Evolutionary conservation across 495 filamentous ascomycete species (phyloP).

Genomic region (Barbatosphaeria neglecta): DNA sequence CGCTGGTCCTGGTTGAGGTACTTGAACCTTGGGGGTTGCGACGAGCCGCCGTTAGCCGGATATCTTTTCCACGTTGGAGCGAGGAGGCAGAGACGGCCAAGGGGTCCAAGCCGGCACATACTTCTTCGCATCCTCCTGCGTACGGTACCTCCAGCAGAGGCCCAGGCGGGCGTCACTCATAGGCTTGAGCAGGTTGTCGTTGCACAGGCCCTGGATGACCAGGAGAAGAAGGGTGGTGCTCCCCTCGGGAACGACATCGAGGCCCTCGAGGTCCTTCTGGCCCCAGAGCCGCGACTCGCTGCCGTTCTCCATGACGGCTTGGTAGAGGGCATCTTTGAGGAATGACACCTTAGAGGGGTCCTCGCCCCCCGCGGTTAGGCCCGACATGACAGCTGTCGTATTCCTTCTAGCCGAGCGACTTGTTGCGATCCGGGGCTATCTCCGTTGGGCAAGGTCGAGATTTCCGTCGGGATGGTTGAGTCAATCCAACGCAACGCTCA

Average conservation of each 20-base stretch:
- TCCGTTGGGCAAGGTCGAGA: too few relatives aligned
- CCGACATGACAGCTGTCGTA: too few relatives aligned
- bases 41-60: not conserved
- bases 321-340: conserved; percentile 22
- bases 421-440: too few relatives aligned
- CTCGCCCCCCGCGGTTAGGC: not conserved
- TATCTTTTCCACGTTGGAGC: too few relatives aligned
- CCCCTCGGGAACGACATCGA: conserved; percentile 48
- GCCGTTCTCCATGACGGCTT: conserved; percentile 17
- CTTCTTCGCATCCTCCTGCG: conserved; percentile 60
- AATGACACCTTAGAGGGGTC: conserved; percentile 9
- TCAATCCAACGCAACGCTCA: too few relatives aligned
- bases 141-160: conserved; percentile 55
- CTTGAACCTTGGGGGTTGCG: conserved; percentile 43
- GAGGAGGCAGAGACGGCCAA: not conserved
- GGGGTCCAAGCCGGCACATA: conserved; percentile 21
- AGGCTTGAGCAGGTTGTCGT: conserved; percentile 58
- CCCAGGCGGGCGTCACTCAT: conserved; percentile 36
- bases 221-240: conserved; percentile 45
- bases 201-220: conserved; percentile 49
- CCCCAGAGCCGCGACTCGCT: conserved; percentile 45
- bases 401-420: too few relatives aligned
- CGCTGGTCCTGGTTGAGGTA: conserved; percentile 56
- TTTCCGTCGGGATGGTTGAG: too few relatives aligned
- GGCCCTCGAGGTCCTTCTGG: conserved; percentile 53